Conservation (phyloP, 2,329 filamentous ascomycete genomes). For the Diaporthe nobilis region DNA sequence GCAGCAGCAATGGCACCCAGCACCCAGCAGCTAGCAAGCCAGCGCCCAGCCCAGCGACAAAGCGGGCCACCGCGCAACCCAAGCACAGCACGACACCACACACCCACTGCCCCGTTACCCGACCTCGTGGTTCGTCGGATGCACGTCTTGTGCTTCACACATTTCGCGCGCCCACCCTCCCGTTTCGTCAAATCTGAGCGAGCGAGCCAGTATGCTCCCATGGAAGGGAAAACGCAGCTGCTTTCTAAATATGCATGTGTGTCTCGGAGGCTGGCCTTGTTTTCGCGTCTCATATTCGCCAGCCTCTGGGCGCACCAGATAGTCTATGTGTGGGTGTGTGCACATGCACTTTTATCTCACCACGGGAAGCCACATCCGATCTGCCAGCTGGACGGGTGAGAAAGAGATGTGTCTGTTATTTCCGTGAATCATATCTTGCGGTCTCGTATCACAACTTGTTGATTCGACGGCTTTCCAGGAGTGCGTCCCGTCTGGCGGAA, state of each 20-base stretch:
- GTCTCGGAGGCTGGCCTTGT: conserved; percentile 2
- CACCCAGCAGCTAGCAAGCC: not conserved
- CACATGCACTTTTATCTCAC: not conserved
- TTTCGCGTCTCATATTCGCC: conserved; percentile 2
- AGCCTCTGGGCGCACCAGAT: not conserved
- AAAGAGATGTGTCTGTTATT: not conserved
- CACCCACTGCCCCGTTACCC: not conserved
- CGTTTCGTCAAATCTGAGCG: not conserved
- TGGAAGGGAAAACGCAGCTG: not conserved
- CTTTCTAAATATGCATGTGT: not conserved
- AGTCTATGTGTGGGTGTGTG: not conserved
- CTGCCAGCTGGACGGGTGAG: not conserved
- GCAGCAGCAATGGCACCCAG: not conserved
- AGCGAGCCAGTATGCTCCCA: not conserved
- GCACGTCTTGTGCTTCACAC: conserved; percentile 8
- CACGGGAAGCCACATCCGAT: not conserved
- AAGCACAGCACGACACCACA: conserved; percentile 16
- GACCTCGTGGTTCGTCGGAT: conserved; percentile 5
- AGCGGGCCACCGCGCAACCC: conserved; percentile 4
- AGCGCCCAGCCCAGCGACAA: not conserved
- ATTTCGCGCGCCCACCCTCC: not conserved
- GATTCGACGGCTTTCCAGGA: not conserved
- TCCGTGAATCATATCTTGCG: conserved; percentile 13
- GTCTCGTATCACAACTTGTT: not conserved
- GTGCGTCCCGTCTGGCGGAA: not conserved